Evolutionary conservation across 176 grass and related monocot species (phyloP).

Genomic region (Eleusine indica): DNA sequence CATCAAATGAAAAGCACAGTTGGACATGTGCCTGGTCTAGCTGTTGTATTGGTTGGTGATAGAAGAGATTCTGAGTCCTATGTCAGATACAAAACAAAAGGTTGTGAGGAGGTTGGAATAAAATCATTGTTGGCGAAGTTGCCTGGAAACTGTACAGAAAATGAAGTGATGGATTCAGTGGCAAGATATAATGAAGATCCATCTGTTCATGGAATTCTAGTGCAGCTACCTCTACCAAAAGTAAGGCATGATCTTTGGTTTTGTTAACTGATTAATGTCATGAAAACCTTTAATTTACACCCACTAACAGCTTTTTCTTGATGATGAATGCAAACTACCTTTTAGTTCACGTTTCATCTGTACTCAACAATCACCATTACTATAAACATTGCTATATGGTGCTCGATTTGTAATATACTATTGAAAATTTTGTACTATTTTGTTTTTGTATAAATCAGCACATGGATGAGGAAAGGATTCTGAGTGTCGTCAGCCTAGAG

Average conservation of each 20-base stretch:
- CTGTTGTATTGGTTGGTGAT: slow-evolving; percentile 79
- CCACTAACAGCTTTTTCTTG: neutral
- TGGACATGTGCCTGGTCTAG: slow-evolving; percentile 71
- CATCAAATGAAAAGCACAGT: slow-evolving; percentile 55
- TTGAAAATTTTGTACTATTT: neutral
- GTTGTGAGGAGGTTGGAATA: slow-evolving; percentile 87
- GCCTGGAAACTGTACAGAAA: slow-evolving; percentile 65
- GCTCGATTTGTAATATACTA: neutral
- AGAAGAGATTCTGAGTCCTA: slow-evolving; percentile 89
- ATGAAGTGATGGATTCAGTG: slow-evolving; percentile 69
- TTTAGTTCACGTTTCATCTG: slow-evolving; percentile 29
- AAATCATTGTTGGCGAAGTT: slow-evolving; percentile 72
- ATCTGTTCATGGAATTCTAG: slow-evolving; percentile 90
- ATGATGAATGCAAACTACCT: slow-evolving; percentile 1
- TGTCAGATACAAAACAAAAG: slow-evolving; percentile 80
- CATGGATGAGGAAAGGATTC: slow-evolving; percentile 88
- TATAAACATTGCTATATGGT: neutral
- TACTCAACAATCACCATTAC: slow-evolving; percentile 7
- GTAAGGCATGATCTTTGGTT: slow-evolving; percentile 46
- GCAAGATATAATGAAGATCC: slow-evolving; percentile 78
- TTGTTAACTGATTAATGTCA: slow-evolving; percentile 6
- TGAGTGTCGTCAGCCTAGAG: slow-evolving; percentile 62
- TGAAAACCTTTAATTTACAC: slow-evolving; percentile 2
- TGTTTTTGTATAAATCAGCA: slow-evolving; percentile 62
- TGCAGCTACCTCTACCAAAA: slow-evolving; percentile 87